A percentile compares a stretch with the other conserved stretches of the same genome.
Evolutionary conservation across 768 basidiomycete genomes (phyloP).

Genomic region (Agaricus blazei): DNA sequence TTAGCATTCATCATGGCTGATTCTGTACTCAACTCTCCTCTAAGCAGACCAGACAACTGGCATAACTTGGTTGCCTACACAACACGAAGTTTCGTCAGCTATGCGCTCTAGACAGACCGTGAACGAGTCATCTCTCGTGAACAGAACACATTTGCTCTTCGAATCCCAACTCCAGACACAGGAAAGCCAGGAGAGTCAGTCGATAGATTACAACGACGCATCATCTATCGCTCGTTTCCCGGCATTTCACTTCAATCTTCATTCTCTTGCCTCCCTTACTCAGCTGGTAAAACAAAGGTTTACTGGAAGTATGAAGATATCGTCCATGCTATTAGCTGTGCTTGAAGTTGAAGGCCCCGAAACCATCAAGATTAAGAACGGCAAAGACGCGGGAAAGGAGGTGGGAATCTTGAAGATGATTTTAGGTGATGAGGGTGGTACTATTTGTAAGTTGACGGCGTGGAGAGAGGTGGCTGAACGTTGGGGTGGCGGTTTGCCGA

Average conservation of each 20-base stretch:
- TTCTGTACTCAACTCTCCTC: not conserved
- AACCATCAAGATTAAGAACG: constrained; percentile 60
- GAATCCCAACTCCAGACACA: constrained; percentile 11
- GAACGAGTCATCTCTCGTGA: constrained; percentile 24
- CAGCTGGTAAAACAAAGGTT: constrained; percentile 24
- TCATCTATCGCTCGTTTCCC: constrained; percentile 75
- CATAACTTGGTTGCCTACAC: constrained; percentile 57
- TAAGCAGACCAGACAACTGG: constrained; percentile 41
- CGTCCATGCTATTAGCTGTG: constrained; percentile 51
- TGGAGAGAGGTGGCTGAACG: constrained; percentile 74
- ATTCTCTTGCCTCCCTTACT: constrained; percentile 50
- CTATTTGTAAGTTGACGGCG: constrained; percentile 65
- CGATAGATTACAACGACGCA: constrained; percentile 54
- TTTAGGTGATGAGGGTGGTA: constrained; percentile 67
- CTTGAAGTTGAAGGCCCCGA: constrained; percentile 79
- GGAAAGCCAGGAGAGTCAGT: constrained; percentile 25
- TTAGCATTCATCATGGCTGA: not conserved
- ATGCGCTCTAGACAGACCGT: constrained; percentile 10
- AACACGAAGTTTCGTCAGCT: constrained; percentile 10
- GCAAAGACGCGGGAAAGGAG: constrained; percentile 63
- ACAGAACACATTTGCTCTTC: constrained; percentile 17
- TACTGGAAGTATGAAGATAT: constrained; percentile 42
- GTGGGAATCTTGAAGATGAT: constrained; percentile 66
- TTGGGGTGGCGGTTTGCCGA: constrained; percentile 55
- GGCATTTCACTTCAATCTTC: constrained; percentile 66